Conservation (phyloP, 768 basidiomycete species). For the Boletus patriciae region DNA sequence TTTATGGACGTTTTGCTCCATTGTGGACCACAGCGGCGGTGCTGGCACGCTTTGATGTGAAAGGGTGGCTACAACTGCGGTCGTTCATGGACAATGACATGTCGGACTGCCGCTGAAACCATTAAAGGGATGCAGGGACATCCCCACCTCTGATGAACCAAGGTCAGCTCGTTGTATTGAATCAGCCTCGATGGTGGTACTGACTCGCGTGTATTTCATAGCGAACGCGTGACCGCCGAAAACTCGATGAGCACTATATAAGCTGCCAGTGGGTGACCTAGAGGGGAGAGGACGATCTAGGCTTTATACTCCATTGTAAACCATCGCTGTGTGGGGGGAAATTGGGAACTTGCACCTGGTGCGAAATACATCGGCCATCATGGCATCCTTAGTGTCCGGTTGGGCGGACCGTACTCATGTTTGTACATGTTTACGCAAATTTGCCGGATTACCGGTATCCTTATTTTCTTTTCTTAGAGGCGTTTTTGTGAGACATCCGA, state of each 20-base stretch:
- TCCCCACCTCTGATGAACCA: background rate
- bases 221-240: background rate
- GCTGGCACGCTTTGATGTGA: constrained; percentile 8
- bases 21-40: constrained; percentile 6
- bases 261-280: background rate
- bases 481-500: constrained; percentile 16
- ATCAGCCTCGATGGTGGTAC: background rate
- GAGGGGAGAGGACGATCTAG: background rate
- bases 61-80: background rate
- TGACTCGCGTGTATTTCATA: background rate
- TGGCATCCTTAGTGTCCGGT: too few species aligned
- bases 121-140: background rate
- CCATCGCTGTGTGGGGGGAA: too few species aligned
- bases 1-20: constrained; percentile 7
- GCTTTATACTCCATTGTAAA: background rate
- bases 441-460: background rate
- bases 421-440: constrained; percentile 6
- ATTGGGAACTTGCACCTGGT: too few species aligned
- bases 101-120: background rate
- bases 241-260: background rate
- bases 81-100: background rate
- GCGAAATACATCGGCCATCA: background rate
- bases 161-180: background rate
- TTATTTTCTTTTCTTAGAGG: background rate
- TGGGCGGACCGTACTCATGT: background rate